A percentile compares a stretch with the other conserved stretches of the same genome.
These are phyloP conservation scores for Hypoxylon sp. DNA, from an alignment of 2,329 filamentous ascomycete species.

Conservation along the genomic window DNA sequence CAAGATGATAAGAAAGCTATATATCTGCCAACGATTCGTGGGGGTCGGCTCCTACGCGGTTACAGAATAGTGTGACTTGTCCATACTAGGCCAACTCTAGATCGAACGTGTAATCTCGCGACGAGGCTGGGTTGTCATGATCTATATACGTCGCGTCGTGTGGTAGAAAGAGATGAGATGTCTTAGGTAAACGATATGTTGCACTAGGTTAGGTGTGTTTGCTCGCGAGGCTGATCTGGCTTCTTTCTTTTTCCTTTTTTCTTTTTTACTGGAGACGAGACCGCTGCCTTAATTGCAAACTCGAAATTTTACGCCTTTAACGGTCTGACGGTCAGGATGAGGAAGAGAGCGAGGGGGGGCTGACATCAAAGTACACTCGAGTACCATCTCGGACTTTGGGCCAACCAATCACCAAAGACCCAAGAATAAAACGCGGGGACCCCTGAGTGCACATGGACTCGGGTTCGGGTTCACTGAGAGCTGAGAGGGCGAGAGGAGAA, in stretches of 20 bases:
- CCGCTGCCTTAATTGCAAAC: slow-evolving; percentile 3
- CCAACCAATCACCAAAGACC: slow-evolving; percentile 24
- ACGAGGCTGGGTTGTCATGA: slow-evolving; percentile 20
- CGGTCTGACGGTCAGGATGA: slow-evolving; percentile 1
- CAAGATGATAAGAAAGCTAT: slow-evolving; percentile 23
- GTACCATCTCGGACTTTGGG: slow-evolving; percentile 17
- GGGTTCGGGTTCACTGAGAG: too few species aligned
- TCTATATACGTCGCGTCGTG: slow-evolving; percentile 2
- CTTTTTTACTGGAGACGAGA: slow-evolving; percentile 1
- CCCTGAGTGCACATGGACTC: slow-evolving; percentile 22
- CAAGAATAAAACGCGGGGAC: slow-evolving; percentile 23
- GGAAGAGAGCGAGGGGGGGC: too few species aligned
- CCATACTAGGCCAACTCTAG: neutral
- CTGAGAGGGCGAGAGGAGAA: too few species aligned
- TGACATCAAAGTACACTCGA: too few species aligned
- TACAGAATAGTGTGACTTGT: neutral
- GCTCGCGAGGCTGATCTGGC: neutral
- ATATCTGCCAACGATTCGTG: slow-evolving; percentile 22
- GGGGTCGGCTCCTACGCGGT: slow-evolving; percentile 17
- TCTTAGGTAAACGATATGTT: slow-evolving; percentile 2
- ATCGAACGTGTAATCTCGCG: slow-evolving; percentile 1
- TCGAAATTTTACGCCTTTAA: slow-evolving; percentile 27
- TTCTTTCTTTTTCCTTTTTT: neutral
- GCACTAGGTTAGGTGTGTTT: neutral
- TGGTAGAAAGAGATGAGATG: neutral